These are phyloP conservation scores for Fusarium secorum DNA, from an alignment of 2,329 filamentous ascomycete species.

Conservation along the genomic window DNA sequence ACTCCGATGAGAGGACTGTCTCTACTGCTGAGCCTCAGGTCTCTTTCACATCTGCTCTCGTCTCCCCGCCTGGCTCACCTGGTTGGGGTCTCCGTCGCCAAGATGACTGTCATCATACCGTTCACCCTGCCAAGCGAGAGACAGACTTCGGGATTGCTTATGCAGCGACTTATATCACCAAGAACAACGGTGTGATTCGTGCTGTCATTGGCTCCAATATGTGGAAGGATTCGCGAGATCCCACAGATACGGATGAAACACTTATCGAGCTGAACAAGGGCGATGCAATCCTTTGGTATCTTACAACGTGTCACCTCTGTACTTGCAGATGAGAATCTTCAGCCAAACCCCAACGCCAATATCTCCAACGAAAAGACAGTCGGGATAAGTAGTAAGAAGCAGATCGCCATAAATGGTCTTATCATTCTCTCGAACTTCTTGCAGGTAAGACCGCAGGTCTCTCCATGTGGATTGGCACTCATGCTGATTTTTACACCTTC, in stretches of 20 bases:
- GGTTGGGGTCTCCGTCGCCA: background rate
- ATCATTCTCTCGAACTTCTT: too few species aligned
- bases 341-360: too few species aligned
- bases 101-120: background rate
- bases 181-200: background rate
- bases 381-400: too few species aligned
- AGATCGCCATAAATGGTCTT: too few species aligned
- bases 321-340: too few species aligned
- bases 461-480: fast-evolving
- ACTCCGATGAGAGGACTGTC: background rate
- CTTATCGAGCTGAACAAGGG: background rate
- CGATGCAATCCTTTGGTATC: background rate
- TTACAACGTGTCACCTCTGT: too few species aligned
- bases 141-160: background rate
- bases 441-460: fast-evolving
- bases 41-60: background rate
- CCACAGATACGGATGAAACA: background rate
- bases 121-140: background rate
- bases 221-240: background rate
- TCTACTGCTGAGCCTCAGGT: background rate
- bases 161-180: background rate
- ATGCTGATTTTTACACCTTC: too few species aligned
- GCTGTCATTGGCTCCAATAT: background rate
- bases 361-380: fast-evolving
- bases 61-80: background rate